These are phyloP conservation scores for Colletotrichum australisinense DNA, from an alignment of 2,329 filamentous ascomycete species.

Conservation along the genomic window DNA sequence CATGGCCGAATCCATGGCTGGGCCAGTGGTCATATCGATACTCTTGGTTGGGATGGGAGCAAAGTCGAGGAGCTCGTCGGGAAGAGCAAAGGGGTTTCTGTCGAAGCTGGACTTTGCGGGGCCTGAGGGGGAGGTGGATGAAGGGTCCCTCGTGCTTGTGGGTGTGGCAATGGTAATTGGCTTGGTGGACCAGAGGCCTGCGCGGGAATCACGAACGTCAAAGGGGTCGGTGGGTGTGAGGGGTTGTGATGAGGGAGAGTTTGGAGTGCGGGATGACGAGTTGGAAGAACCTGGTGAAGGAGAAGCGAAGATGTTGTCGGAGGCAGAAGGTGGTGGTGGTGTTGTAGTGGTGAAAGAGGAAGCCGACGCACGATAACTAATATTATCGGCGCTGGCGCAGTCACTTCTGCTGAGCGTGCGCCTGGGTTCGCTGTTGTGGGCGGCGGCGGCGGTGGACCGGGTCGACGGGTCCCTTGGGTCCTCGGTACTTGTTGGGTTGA, in stretches of 20 bases:
- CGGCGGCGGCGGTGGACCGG: constrained; percentile 38
- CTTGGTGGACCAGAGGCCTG: constrained; percentile 44
- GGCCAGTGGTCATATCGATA: constrained; percentile 68
- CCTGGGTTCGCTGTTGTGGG: constrained; percentile 34
- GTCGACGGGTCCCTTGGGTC: constrained; percentile 37
- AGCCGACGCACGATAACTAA: constrained; percentile 51
- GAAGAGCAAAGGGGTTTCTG: constrained; percentile 40
- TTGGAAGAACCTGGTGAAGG: constrained; percentile 45
- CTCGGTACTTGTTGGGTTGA: constrained; percentile 39
- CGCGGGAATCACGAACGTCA: constrained; percentile 37
- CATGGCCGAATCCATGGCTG: constrained; percentile 68
- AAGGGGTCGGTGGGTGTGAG: constrained; percentile 52
- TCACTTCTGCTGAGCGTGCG: constrained; percentile 30
- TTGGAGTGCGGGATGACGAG: constrained; percentile 47
- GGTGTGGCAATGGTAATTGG: constrained; percentile 49
- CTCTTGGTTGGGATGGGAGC: constrained; percentile 41
- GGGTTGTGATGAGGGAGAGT: constrained; percentile 57
- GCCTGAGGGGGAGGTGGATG: constrained; percentile 40
- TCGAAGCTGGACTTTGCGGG: constrained; percentile 40
- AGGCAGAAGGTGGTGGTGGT: constrained; percentile 42
- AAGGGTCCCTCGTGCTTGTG: constrained; percentile 36
- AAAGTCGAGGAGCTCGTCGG: constrained; percentile 42
- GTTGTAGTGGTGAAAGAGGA: constrained; percentile 32
- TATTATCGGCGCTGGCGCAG: constrained; percentile 45
- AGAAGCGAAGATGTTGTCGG: constrained; percentile 39